Evolutionary conservation across 768 basidiomycete species (phyloP).

Genomic region (Neoboletus brunneissimus): DNA sequence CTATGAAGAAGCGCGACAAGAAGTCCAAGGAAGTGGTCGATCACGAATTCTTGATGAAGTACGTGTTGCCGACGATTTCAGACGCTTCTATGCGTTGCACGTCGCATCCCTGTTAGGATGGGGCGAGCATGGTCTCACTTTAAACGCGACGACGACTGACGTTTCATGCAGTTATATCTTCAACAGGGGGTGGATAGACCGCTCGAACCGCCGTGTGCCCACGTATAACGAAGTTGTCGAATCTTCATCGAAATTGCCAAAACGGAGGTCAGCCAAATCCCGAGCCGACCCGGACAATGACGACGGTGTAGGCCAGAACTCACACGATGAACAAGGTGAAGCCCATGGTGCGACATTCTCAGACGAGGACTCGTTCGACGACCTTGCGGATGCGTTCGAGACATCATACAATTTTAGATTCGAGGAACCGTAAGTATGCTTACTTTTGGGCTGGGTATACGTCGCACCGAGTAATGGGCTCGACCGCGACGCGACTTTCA

Average conservation of each 20-base stretch:
- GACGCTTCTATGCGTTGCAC: not conserved
- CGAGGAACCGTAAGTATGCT: slow-evolving; percentile 80
- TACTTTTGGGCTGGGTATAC: not conserved
- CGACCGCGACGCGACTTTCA: not conserved
- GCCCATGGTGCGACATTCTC: slow-evolving; percentile 35
- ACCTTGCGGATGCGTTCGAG: slow-evolving; percentile 89
- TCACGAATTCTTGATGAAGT: slow-evolving; percentile 91
- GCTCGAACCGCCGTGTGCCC: slow-evolving; percentile 65
- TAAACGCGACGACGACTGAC: not conserved
- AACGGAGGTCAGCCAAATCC: slow-evolving; percentile 17
- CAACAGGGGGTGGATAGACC: slow-evolving; percentile 97
- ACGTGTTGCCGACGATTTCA: slow-evolving; percentile 27
- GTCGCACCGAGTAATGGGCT: not conserved
- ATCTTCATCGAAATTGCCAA: slow-evolving; percentile 32
- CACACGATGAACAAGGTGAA: slow-evolving; percentile 22
- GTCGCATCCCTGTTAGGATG: not conserved
- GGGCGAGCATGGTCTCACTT: not conserved
- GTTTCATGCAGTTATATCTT: slow-evolving; percentile 74
- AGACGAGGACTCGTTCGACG: slow-evolving; percentile 81
- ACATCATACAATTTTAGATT: slow-evolving; percentile 97
- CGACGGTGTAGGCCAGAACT: slow-evolving; percentile 9
- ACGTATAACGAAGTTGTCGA: slow-evolving; percentile 79
- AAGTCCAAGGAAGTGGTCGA: slow-evolving; percentile 61
- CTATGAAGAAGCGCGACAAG: slow-evolving; percentile 7
- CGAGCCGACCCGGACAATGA: slow-evolving; percentile 14